Evolutionary conservation across 1,284 basidiomycete genomes (phyloP).

Genomic region (Bondarzewia mesenterica): DNA sequence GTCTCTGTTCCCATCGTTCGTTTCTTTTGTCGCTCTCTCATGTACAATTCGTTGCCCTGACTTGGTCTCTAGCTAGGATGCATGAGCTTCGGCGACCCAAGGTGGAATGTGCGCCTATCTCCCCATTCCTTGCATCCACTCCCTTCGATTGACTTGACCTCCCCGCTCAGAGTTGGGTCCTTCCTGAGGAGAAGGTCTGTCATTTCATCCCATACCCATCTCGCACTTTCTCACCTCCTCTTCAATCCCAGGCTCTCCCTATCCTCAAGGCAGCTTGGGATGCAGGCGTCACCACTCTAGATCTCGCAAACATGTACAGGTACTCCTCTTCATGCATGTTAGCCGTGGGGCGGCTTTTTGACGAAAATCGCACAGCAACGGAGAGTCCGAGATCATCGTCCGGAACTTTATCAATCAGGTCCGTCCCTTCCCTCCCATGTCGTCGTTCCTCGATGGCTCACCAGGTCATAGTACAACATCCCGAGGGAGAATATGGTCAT

Average conservation of each 20-base stretch:
- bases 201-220: no score
- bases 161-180: slow-evolving; percentile 27
- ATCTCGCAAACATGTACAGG: slow-evolving; percentile 54
- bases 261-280: slow-evolving; percentile 42
- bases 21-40: slow-evolving; percentile 44
- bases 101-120: slow-evolving; percentile 25
- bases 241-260: slow-evolving; percentile 18
- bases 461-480: slow-evolving; percentile 36
- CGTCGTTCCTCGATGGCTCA: no score
- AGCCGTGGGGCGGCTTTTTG: no score
- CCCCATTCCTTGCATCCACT: background rate
- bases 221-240: background rate
- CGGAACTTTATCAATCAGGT: slow-evolving; percentile 48
- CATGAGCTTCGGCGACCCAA: slow-evolving; percentile 36
- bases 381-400: slow-evolving; percentile 36
- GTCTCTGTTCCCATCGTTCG: no score
- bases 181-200: slow-evolving; percentile 29
- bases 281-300: slow-evolving; percentile 35
- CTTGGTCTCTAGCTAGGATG: slow-evolving; percentile 29
- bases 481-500: slow-evolving; percentile 44
- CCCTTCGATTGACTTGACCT: background rate
- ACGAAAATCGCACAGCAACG: no score
- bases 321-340: no score
- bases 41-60: background rate
- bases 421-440: no score